A percentile compares a stretch with the other conserved stretches of the same genome.
Evolutionary conservation across 345 rosid genomes (phyloP).

Genomic region (Ceriops zippeliana): DNA sequence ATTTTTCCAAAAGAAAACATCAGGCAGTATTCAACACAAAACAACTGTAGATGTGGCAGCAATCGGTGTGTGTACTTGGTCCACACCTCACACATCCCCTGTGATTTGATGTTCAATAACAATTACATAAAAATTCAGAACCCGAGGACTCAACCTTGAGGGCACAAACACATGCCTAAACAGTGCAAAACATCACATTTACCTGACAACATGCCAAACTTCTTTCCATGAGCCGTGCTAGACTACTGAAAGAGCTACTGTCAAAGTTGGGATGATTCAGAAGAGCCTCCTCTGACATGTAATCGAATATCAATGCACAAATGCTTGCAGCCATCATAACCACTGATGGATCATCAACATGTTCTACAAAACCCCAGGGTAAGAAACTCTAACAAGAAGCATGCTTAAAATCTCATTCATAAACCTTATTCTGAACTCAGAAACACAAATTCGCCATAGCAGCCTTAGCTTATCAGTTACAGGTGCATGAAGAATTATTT

Average conservation of each 20-base stretch:
- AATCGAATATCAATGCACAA: slow-evolving; percentile 60
- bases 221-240: slow-evolving; percentile 49
- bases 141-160: not conserved
- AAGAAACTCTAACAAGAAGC: not conserved
- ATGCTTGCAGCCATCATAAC: slow-evolving; percentile 79
- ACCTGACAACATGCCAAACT: slow-evolving; percentile 60
- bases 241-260: slow-evolving; percentile 30
- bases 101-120: not conserved
- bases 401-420: not conserved
- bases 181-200: slow-evolving; percentile 4
- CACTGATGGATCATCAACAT: slow-evolving; percentile 40
- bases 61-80: not conserved
- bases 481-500: no score
- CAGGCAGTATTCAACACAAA: no score
- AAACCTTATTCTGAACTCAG: slow-evolving; percentile 9
- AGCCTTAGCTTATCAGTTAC: no score
- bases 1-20: no score
- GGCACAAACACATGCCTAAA: no score
- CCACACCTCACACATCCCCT: not conserved
- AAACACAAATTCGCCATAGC: not conserved
- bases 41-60: not conserved
- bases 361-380: slow-evolving; percentile 35
- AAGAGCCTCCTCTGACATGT: slow-evolving; percentile 69
- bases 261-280: slow-evolving; percentile 45
- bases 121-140: no score